phyloP scores from a whole-genome alignment of 345 rosid species.

The Kandelia obovata region DNA sequence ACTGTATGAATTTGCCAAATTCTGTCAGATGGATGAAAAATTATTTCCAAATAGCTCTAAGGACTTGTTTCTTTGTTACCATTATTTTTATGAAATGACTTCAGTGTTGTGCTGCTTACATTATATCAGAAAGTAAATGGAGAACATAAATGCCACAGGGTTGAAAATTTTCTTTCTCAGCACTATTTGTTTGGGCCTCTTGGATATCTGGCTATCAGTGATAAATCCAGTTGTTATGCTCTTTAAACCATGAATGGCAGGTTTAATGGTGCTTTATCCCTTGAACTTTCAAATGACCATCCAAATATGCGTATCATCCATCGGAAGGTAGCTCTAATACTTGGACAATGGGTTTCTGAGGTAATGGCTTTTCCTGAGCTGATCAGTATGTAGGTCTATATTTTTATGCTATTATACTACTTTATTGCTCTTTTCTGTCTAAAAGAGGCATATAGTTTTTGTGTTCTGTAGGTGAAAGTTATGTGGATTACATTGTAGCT shows the following conservation, averaged over 20 bases:
- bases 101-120: too few relatives aligned
- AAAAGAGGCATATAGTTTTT: neutral
- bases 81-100: neutral
- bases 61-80: neutral
- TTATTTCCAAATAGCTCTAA: neutral
- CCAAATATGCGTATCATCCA: conserved; percentile 90
- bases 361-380: conserved; percentile 35
- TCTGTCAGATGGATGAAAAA: neutral
- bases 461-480: neutral
- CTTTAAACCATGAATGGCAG: conserved; percentile 34
- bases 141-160: neutral
- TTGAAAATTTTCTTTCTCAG: neutral
- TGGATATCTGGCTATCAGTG: neutral
- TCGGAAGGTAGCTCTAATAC: conserved; percentile 85
- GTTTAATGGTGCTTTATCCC: conserved; percentile 91
- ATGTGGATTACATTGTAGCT: conserved; percentile 11
- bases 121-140: too few relatives aligned
- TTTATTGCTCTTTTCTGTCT: neutral
- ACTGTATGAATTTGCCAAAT: too few relatives aligned
- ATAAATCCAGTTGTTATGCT: neutral
- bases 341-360: conserved; percentile 99
- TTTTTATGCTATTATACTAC: neutral
- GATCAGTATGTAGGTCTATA: neutral
- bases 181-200: neutral
- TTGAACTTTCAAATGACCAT: conserved; percentile 83